Conservation (phyloP, 1,139 yeast species). For the Protomyces lactucae-debilis region DNA sequence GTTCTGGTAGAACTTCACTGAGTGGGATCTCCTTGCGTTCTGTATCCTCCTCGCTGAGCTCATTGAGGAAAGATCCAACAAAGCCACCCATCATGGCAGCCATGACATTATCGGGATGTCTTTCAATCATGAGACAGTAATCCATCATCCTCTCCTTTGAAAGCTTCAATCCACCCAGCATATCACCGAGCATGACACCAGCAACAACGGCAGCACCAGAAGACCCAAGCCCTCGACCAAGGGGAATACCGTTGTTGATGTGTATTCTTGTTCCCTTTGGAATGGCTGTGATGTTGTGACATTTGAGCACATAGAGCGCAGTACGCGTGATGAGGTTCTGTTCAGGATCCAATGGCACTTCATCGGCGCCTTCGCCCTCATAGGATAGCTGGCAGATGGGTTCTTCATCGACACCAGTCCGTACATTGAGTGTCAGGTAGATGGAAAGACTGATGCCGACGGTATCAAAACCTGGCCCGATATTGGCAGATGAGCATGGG, state of each 20-base stretch:
- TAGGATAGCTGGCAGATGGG: constrained; percentile 58
- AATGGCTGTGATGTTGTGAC: constrained; percentile 67
- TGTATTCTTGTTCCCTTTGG: constrained; percentile 80
- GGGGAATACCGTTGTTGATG: constrained; percentile 84
- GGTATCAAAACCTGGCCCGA: constrained; percentile 98
- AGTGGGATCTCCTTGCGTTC: constrained; percentile 76
- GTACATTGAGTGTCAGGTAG: constrained; percentile 63
- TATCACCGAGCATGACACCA: constrained; percentile 88
- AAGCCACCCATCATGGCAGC: constrained; percentile 99
- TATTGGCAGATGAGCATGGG: constrained; percentile 96
- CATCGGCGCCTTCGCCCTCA: constrained; percentile 69
- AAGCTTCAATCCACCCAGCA: constrained; percentile 66
- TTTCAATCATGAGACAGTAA: constrained; percentile 91
- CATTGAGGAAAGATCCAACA: constrained; percentile 88
- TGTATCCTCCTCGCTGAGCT: constrained; percentile 63
- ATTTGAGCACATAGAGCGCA: constrained; percentile 82
- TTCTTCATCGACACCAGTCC: constrained; percentile 16
- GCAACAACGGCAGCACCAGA: constrained; percentile 99
- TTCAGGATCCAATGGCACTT: constrained; percentile 72
- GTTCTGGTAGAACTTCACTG: constrained; percentile 74
- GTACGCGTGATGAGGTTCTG: constrained; percentile 84
- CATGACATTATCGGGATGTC: constrained; percentile 96
- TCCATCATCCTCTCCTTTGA: constrained; percentile 80
- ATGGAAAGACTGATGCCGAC: constrained; percentile 81
- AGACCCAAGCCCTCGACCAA: constrained; percentile 95